Base-by-base conservation (phyloP, 805 yeast species). In the Yamadazyma sp. region DNA sequence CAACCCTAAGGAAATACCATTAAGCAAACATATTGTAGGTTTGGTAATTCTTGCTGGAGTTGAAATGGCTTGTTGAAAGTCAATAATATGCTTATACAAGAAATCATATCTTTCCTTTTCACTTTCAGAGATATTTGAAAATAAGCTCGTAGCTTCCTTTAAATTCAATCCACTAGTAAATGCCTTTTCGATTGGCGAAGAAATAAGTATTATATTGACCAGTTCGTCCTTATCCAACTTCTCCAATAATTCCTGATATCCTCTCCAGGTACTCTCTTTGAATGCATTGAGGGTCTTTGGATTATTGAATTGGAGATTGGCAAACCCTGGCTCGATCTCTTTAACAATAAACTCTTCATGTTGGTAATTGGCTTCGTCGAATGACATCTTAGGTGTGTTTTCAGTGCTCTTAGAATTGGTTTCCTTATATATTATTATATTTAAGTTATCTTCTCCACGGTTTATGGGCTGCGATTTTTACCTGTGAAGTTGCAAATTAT, bases 81-180 rank as follows among this genome's bases (percentile, higher is more conserved):
- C 75, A 11, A 52, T 51, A 21, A 84, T 70, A 48, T 62, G 69
- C 7, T 57, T 40, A 28, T 61, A 55, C 31, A 62, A 36, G 2
- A 21, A 8, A 9, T 47, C 61, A 25, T 47, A 43, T 29, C 43
- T 40, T 33, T 65, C 34, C 13, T 31, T 31, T 11, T 31, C 21
- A 8, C 35, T 23, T 11, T 12, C 20, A 2, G 25, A 20, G n/a
- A 14, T 13, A 22, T 14, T 15, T 8, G 27, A 10, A 8, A 37
- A 13, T 8, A 42, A 7, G 6, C 15, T 18, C 12, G 38, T 23
- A 9, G 62, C 60, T 5, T 52, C 57, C 43, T 69, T 67, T 49
- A 84, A 53, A 51, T 85, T 82, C 43, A 84, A 65, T 0, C 94
- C 94, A 4, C 86, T 66, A 18, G 79, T 65, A 49, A 85, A 80